Conservation (phyloP, 2,329 filamentous ascomycete genomes). For the Colletotrichum sp. region DNA sequence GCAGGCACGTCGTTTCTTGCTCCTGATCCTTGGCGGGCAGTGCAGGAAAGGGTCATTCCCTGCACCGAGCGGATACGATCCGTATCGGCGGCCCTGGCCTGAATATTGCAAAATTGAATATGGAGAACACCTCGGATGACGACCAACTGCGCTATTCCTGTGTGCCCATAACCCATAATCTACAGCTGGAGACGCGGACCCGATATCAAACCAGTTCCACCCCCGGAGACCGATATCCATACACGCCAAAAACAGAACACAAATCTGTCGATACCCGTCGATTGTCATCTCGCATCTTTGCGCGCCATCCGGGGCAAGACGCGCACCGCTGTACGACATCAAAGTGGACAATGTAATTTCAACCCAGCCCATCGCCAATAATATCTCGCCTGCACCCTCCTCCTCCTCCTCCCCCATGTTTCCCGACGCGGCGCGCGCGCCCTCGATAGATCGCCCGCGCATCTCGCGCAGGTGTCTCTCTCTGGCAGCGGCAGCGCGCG, state of each 20-base stretch:
- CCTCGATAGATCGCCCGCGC: not conserved
- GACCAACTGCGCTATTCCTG: not conserved
- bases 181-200: not conserved
- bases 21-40: constrained; percentile 11
- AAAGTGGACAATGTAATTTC: not conserved
- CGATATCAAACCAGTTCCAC: not conserved
- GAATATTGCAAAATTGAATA: not conserved
- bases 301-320: not conserved
- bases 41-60: constrained; percentile 4
- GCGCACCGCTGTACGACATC: constrained; percentile 1
- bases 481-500: not conserved
- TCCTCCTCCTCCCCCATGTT: not conserved
- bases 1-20: not conserved
- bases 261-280: not conserved
- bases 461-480: constrained; percentile 1
- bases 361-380: not conserved
- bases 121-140: not conserved
- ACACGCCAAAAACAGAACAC: not conserved
- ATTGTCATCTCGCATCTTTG: constrained; percentile 14
- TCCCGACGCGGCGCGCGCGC: not conserved
- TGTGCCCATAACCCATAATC: not conserved
- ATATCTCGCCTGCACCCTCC: not conserved
- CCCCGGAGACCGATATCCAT: not conserved
- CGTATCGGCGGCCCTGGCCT: not conserved
- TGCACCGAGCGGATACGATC: constrained; percentile 6